Conservation (phyloP, 75 land plant species). For the Pinus tabuliformis region DNA sequence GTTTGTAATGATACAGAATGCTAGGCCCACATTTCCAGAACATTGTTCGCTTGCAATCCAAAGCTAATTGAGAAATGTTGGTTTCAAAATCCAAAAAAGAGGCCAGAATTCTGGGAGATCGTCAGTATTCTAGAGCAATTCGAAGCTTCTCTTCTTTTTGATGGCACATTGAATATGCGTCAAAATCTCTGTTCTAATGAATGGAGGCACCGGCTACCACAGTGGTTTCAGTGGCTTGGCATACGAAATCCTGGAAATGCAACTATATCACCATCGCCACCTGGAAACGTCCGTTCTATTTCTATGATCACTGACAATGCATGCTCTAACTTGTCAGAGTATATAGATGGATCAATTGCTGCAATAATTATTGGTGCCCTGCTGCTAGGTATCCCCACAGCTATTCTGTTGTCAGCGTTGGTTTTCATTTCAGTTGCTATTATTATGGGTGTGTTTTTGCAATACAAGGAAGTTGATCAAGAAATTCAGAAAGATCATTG, state of each 20-base stretch:
- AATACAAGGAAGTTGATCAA: too few relatives aligned
- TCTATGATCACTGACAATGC: too few relatives aligned
- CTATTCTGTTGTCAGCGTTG: too few relatives aligned
- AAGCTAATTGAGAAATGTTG: slow-evolving; percentile 84
- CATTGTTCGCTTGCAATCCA: slow-evolving; percentile 57
- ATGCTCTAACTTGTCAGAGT: too few relatives aligned
- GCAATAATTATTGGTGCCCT: too few relatives aligned
- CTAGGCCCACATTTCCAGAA: slow-evolving; percentile 66
- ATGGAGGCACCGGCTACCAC: slow-evolving; percentile 44
- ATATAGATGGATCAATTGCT: too few relatives aligned
- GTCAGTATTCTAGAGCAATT: slow-evolving; percentile 71
- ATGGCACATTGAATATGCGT: slow-evolving; percentile 39
- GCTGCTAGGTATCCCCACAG: too few relatives aligned
- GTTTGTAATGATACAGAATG: slow-evolving; percentile 42
- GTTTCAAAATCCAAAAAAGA: slow-evolving; percentile 66
- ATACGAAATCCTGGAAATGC: slow-evolving; percentile 9
- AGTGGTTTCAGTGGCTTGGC: slow-evolving; percentile 55
- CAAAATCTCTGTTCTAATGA: slow-evolving; percentile 28
- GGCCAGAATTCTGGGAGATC: slow-evolving; percentile 80
- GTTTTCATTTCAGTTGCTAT: too few relatives aligned
- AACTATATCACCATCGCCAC: slow-evolving; percentile 6
- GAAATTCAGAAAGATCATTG: too few relatives aligned
- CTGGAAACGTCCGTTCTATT: too few relatives aligned
- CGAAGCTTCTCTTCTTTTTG: slow-evolving; percentile 36
- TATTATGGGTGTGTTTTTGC: too few relatives aligned